Base-by-base conservation (phyloP, 2,329 filamentous ascomycete genomes). In the Akanthomyces dipterigenus region DNA sequence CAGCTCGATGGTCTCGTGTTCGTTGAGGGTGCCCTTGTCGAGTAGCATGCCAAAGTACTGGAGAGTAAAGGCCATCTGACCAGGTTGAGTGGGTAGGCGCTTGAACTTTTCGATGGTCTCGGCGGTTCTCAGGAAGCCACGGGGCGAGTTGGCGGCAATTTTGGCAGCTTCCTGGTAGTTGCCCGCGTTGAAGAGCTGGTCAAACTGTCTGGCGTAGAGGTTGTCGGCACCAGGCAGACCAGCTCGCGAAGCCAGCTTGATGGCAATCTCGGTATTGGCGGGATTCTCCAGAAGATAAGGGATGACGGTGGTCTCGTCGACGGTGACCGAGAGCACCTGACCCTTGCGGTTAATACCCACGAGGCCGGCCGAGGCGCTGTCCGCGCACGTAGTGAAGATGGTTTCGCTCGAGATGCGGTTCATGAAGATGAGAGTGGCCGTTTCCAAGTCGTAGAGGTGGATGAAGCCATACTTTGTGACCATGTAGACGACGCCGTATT, bases 381-480 rank as follows among this genome's bases (percentile, higher is more conserved):
- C 95, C 40, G 88, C 80, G 51, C 91, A 89, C 22, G 93, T 97
- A 28, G 93, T 96, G 79, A 99, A 99, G 73, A 99, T 98, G 28
- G 95, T 99, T 73, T 99, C 95, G 80, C 92, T 96, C 38, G 95
- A 99, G 71, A 99, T 99, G 69, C 96, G 89, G 82, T 99, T 99
- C 92, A 99, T 96, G 84, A 97, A 99, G 73, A 99, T 95, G 74
- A 91, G 96, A 14, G 89, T 90, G 62, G 91, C 96, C 8, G 90
- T 95, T 80, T 99, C 96, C 62, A 99, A 86, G 71, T 99, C 96
- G 78, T 99, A 98, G 26, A 99, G 85, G 77, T 99, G 95, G 70
- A 99, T 98, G 78, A 98, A 99, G 58, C 95, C 95, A 71, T 97
- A 99, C 76, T 99, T 99, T 62, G 95, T 99, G 65, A 99, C 91